Evolutionary conservation across 805 yeast species (phyloP).

Genomic region (Limtongozyma cylindracea): DNA sequence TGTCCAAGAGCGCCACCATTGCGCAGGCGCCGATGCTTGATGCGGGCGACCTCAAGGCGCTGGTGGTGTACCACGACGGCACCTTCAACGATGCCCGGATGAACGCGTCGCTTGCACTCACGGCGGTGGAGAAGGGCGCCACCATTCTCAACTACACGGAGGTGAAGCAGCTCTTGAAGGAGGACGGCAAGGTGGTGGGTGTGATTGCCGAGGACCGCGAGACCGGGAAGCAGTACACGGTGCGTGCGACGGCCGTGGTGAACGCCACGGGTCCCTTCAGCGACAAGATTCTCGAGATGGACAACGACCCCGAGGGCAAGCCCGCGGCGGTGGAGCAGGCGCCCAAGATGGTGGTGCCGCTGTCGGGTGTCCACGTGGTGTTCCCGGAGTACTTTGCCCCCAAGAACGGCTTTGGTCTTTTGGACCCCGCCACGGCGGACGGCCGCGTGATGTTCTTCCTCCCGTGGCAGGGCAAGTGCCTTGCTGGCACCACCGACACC

Average conservation of each 20-base stretch:
- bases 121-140: conserved; percentile 76
- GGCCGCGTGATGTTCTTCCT: conserved; percentile 93
- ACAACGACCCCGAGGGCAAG: conserved; percentile 37
- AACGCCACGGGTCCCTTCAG: conserved; percentile 93
- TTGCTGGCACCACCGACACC: conserved; percentile 92
- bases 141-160: conserved; percentile 73
- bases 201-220: conserved; percentile 52
- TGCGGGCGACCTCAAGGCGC: conserved; percentile 56
- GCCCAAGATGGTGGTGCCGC: conserved; percentile 78
- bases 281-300: conserved; percentile 72
- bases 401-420: conserved; percentile 57
- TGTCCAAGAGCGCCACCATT: conserved; percentile 37
- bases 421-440: conserved; percentile 82
- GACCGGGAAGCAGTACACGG: conserved; percentile 32
- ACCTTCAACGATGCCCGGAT: conserved; percentile 81
- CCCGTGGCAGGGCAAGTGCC: conserved; percentile 94
- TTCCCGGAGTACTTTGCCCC: conserved; percentile 88
- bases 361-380: conserved; percentile 82
- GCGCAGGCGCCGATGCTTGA: conserved; percentile 80
- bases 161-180: conserved; percentile 52
- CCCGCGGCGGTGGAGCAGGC: conserved; percentile 23
- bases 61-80: conserved; percentile 88
- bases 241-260: conserved; percentile 51
- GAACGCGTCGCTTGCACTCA: conserved; percentile 64
- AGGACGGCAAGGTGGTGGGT: conserved; percentile 39